phyloP scores from a whole-genome alignment of 1,284 basidiomycete species.

The Xerocomus cyaneibrunnescens region DNA sequence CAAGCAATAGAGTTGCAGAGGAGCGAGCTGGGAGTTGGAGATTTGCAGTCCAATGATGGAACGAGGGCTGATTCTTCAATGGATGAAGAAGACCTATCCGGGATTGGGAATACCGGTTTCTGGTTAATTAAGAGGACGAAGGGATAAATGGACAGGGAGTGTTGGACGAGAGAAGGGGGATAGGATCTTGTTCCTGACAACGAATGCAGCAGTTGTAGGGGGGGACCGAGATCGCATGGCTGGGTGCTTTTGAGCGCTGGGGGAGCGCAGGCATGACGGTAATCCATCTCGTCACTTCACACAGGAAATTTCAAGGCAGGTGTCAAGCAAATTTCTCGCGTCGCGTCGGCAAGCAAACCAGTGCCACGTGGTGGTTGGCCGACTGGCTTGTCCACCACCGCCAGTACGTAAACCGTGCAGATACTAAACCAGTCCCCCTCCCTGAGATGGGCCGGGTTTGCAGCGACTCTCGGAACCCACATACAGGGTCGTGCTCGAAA shows the following conservation, averaged over 20 bases:
- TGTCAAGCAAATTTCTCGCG: slow-evolving; percentile 27
- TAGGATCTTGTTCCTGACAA: slow-evolving; percentile 20
- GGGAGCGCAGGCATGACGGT: slow-evolving; percentile 21
- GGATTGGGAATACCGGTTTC: slow-evolving; percentile 22
- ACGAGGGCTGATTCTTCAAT: slow-evolving; percentile 15
- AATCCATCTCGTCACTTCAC: slow-evolving; percentile 28
- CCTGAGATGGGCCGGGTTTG: background rate
- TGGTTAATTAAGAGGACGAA: slow-evolving; percentile 18
- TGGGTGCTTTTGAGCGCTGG: slow-evolving; percentile 28
- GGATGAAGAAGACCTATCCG: slow-evolving; percentile 14
- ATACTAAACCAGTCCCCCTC: background rate
- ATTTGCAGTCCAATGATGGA: slow-evolving; percentile 35
- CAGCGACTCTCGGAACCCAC: slow-evolving; percentile 5
- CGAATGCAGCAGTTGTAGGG: background rate
- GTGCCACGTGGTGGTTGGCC: slow-evolving; percentile 25
- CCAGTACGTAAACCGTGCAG: slow-evolving; percentile 15
- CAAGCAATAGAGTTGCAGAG: slow-evolving; percentile 30
- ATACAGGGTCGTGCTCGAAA: slow-evolving; percentile 4
- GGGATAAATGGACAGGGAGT: slow-evolving; percentile 2
- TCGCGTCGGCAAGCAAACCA: slow-evolving; percentile 18
- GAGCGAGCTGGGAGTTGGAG: slow-evolving; percentile 13
- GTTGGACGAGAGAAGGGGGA: slow-evolving; percentile 24
- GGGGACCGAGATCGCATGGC: background rate
- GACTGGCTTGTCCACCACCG: background rate
- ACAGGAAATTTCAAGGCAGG: slow-evolving; percentile 20